Base-by-base conservation (phyloP, 805 yeast species). In the Kregervanrija fluxuum region DNA sequence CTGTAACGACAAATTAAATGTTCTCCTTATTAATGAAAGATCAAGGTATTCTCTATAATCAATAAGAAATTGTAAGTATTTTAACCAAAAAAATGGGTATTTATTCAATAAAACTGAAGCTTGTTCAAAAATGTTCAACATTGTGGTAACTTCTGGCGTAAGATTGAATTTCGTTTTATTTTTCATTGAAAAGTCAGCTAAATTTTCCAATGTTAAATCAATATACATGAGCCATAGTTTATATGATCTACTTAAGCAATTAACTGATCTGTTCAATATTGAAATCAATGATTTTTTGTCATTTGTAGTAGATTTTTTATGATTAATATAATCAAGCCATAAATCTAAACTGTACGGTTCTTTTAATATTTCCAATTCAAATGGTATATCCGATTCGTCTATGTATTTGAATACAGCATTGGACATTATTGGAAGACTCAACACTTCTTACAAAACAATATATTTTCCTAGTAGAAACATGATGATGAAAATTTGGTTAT, bases 191-290 rank as follows among this genome's bases (percentile, higher is more conserved):
- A 12, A n/a, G n/a, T 16, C 16, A 12, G 31, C 30, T 11, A 8
- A 5, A 4, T 33, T 30, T 9, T 46, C 38, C 11, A 49, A 11
- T 15, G 45, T 15, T 2, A 30, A 22, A 16, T 69, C 70, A 17
- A 79, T 50, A 51, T 77, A 79, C 9, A 59, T 36, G 45, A 62
- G 60, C 88, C 88, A 82, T 17, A 83, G 54, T 49, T 75, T 72
- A 48, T 71, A 71, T 3, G 79, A 74, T 41, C 74, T 57, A 8
- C 66, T 68, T 11, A 77, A 54, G 10, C 59, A 54, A 8, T 53
- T 50, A 12, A 75, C 70, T 0, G 85, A 81, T 55, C 93, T 59
- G 46, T 69, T 73, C 43, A 74, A 55, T 1, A 83, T 66, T 44
- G 74, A 77, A 6, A 78, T 52, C 14, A 41, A 22, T 28, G 65